Percentiles rank a stretch among this genome's conserved stretches.
Evolutionary conservation across 2,329 filamentous ascomycete genomes (phyloP).

Genomic region (Onygenales sp.): DNA sequence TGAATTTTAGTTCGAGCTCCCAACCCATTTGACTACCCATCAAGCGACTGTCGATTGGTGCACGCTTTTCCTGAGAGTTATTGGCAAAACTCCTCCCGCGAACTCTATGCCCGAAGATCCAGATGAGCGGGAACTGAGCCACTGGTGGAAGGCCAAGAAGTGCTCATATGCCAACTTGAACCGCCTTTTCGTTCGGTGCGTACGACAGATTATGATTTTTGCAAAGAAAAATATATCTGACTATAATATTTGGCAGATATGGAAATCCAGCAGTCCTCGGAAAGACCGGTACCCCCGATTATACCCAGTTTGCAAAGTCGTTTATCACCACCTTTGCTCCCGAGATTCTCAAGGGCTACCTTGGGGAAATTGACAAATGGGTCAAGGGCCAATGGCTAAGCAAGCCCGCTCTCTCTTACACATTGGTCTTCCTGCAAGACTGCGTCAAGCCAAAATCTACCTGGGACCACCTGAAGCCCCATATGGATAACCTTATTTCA

Average conservation of each 20-base stretch:
- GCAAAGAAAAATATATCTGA: background rate
- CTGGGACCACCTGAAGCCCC: slow-evolving; percentile 88
- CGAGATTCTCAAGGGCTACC: slow-evolving; percentile 90
- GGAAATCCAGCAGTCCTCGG: slow-evolving; percentile 73
- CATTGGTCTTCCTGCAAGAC: slow-evolving; percentile 89
- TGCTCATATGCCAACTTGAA: slow-evolving; percentile 99
- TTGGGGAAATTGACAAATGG: slow-evolving; percentile 94
- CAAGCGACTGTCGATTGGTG: slow-evolving; percentile 90
- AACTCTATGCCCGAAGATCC: slow-evolving; percentile 69
- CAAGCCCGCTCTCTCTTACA: slow-evolving; percentile 87
- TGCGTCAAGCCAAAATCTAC: slow-evolving; percentile 95
- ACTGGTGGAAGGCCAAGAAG: slow-evolving; percentile 99
- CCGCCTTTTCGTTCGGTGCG: slow-evolving; percentile 80
- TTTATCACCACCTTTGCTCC: slow-evolving; percentile 89
- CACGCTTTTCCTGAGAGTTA: slow-evolving; percentile 82
- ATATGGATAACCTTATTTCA: slow-evolving; percentile 84
- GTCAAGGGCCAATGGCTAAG: slow-evolving; percentile 94
- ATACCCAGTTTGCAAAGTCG: slow-evolving; percentile 73
- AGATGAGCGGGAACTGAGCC: slow-evolving; percentile 81
- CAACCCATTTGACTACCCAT: slow-evolving; percentile 65
- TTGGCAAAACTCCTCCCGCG: slow-evolving; percentile 73
- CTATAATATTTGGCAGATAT: slow-evolving; percentile 50
- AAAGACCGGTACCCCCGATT: slow-evolving; percentile 65
- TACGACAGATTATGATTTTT: slow-evolving; percentile 6
- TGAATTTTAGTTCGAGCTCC: slow-evolving; percentile 65